Base-by-base conservation (phyloP, 495 filamentous ascomycete genomes). In the Lepraria neglecta region DNA sequence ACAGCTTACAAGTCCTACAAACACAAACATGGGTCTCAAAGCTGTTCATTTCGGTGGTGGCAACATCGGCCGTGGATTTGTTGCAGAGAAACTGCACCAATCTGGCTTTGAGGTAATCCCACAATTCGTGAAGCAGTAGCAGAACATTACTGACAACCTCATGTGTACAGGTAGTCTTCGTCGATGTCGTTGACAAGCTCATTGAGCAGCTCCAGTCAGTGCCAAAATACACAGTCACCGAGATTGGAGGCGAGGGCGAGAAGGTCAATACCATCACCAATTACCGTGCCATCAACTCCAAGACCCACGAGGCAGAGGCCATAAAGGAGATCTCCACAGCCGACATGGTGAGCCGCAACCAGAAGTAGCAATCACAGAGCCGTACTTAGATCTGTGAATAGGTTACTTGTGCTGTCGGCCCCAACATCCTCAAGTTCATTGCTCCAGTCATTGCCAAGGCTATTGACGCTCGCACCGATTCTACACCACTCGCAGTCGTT, bases 211-310 rank as follows among this genome's bases (percentile, higher is more conserved):
- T 98, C 38, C 88, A 97, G 69, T 76, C 80, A 19, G 82, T 82
- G 35, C 78, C 82, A 52, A 86, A 82, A 7, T 98, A 97, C 82
- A 82, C 85, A 62, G 91, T 98, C 66, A 94, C 92, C 48, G 92
- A 97, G 74, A 89, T 97, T 71, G 91, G 91, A 67, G 80, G 85
- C 45, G 87, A 92, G 31, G 91, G 90, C 62, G 91, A 91, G 69
- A 81, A 78, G 54, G 85, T 84, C 68, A 89, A 88, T 73, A 86
- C 77, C 68, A 94, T 95, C 76, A 88, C 89, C 73, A 91, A 95
- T 75, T 95, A 92, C 78, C 88, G 91, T 48, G 94, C 94, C 74
- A 90, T 97, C 81, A 95, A 96, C 82, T 90, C 88, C 73, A 89
- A 87, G 76, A 85, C 84, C 61, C 75, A 97, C 63, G 87, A 92